Evolutionary conservation across 257 asterid genomes (phyloP), one percentile per base, ranked within the genome.

Genomic region (Anisodus tanguticus): DNA sequence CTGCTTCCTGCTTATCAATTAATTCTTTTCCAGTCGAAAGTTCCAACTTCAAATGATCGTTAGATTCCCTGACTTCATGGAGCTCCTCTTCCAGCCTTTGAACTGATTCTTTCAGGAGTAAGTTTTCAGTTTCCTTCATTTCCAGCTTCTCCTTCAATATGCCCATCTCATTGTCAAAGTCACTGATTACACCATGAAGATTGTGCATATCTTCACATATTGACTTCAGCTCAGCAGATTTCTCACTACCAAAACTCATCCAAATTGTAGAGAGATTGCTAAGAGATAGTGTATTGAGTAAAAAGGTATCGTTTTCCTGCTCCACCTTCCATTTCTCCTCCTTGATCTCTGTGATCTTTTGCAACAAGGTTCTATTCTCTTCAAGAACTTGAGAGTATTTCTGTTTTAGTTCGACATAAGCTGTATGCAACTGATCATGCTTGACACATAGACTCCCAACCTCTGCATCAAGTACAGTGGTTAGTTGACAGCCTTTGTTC

Each of bases 61-160:
- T 89, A 39, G 78, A 88, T 82, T 92, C 93, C 79, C 80, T 88
- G 64, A 85, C 84, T 78, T 83, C 97, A 31, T 83, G 84, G 68
- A 91, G 85, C 86, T 93, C 95, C 84, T 74, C 88, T 87, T 94
- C 95, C 88, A 96, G 81, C 19, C 88, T 88, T 77, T 86, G 85
- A 72, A 93, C 93, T 10, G 91, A 85, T 78, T 90, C 97, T 82
- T 88, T 88, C 69, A 95, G 91, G 74, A 86, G 86, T 45, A 83
- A 57, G 87, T 90, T 92, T 85, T 95, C 95, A 2, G 89, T 88
- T 84, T 90, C 90, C 82, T 90, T 92, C 91, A 89, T 79, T 82
- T 91, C 93, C 84, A 95, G 85, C 86, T 89, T 88, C 84, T 79
- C 91, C 77, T 87, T 85, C 89, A 93, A 91, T 10, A 81, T 66